These are phyloP conservation scores for Amauroascus niger DNA, from an alignment of 2,329 filamentous ascomycete genomes.

Conservation along the genomic window DNA sequence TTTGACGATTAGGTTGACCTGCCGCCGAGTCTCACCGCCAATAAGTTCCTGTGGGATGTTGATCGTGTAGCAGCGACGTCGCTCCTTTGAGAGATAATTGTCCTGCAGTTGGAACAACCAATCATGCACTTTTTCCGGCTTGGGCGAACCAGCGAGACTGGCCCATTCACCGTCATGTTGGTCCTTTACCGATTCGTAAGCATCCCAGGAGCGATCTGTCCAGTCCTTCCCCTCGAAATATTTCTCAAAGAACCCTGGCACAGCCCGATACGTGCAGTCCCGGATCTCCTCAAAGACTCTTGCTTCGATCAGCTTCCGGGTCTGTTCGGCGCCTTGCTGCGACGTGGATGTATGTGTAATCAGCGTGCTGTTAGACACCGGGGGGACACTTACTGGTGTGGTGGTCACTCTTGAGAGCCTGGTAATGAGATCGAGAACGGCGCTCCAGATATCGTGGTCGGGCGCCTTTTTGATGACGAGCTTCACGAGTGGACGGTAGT, in stretches of 20 bases:
- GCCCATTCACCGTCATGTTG: constrained; percentile 9
- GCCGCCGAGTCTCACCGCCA: constrained; percentile 14
- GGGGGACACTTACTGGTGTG: constrained; percentile 7
- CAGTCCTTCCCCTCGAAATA: constrained; percentile 21
- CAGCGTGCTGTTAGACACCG: constrained; percentile 8
- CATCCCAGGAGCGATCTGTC: constrained; percentile 11
- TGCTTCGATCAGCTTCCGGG: constrained; percentile 14
- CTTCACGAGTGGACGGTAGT: constrained; percentile 10
- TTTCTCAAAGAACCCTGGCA: constrained; percentile 19
- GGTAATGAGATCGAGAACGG: constrained; percentile 7
- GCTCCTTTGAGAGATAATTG: constrained; percentile 14
- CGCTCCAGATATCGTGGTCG: constrained; percentile 9
- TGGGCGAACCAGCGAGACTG: constrained; percentile 12
- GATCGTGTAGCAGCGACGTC: constrained; percentile 13
- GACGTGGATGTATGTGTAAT: constrained; percentile 13
- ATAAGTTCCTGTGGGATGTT: constrained; percentile 6
- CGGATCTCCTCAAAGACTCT: constrained; percentile 18
- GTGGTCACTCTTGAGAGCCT: constrained; percentile 11
- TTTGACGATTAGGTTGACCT: constrained; percentile 19
- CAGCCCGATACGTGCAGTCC: constrained; percentile 15
- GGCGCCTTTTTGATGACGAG: constrained; percentile 10
- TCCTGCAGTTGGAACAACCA: constrained; percentile 19
- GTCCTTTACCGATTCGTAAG: constrained; percentile 8
- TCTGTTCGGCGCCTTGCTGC: constrained; percentile 18
- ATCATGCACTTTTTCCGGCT: constrained; percentile 7